Conservation (phyloP, 1,284 basidiomycete genomes). For the Ustilago nuda region DNA sequence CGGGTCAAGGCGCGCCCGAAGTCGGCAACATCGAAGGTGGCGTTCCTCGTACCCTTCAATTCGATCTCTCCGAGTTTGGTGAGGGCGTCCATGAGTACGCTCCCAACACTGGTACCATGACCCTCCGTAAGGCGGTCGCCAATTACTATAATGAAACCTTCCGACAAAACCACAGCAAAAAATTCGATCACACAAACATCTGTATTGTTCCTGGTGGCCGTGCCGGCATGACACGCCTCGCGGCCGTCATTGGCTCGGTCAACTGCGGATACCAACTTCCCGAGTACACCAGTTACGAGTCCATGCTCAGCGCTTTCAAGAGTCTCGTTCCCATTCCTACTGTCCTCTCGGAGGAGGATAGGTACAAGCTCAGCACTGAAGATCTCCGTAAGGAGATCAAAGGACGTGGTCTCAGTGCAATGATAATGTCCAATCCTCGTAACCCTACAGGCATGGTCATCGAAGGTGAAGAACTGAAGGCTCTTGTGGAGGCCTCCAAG, state of each 20-base stretch:
- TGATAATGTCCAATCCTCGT: constrained; percentile 89
- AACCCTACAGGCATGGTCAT: constrained; percentile 86
- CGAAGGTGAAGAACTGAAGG: constrained; percentile 80
- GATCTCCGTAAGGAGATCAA: constrained; percentile 68
- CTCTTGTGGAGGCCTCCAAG: constrained; percentile 79
- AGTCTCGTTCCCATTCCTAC: constrained; percentile 78
- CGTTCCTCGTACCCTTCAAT: constrained; percentile 75
- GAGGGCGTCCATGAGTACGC: constrained; percentile 82
- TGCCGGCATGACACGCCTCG: constrained; percentile 87
- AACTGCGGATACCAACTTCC: constrained; percentile 78
- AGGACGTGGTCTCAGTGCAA: constrained; percentile 78
- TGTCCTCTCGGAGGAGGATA: constrained; percentile 70
- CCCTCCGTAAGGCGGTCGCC: constrained; percentile 62
- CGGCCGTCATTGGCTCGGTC: constrained; percentile 86
- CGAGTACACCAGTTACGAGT: constrained; percentile 79
- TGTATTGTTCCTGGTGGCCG: constrained; percentile 92
- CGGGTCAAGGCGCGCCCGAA: constrained; percentile 62
- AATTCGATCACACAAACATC: constrained; percentile 88
- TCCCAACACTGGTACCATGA: constrained; percentile 90
- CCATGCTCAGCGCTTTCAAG: constrained; percentile 87
- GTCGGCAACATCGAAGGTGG: constrained; percentile 81
- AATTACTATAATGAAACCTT: constrained; percentile 81
- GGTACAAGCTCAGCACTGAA: constrained; percentile 80
- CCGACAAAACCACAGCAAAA: constrained; percentile 79
- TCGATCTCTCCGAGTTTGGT: constrained; percentile 74